Evolutionary conservation across 2,329 filamentous ascomycete genomes (phyloP).

Genomic region (Chaetomium sp.): DNA sequence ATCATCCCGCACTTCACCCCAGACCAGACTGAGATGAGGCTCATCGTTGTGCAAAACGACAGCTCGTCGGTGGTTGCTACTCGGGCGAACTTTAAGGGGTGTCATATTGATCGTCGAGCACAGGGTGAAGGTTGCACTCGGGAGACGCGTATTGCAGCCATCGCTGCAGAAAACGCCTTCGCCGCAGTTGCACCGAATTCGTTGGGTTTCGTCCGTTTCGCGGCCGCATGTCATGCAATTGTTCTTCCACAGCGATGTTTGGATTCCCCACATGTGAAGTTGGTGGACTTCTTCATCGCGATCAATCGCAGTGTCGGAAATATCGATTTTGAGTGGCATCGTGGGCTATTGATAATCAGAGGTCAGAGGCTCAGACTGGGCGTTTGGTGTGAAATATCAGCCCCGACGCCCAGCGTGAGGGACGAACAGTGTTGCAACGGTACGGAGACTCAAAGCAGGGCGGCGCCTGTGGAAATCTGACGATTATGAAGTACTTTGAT

Average conservation of each 20-base stretch:
- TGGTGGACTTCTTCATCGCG: not conserved
- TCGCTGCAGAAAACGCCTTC: not conserved
- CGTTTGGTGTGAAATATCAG: too few relatives aligned
- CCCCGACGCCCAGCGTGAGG: too few relatives aligned
- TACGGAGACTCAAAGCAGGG: too few relatives aligned
- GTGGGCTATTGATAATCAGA: not conserved
- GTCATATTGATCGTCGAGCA: not conserved
- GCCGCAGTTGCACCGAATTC: not conserved
- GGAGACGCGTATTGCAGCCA: not conserved
- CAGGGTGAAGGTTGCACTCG: too few relatives aligned
- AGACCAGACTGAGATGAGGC: not conserved
- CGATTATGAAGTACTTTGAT: too few relatives aligned
- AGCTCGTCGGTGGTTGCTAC: conserved; percentile 6
- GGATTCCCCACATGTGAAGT: conserved; percentile 3
- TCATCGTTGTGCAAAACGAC: not conserved
- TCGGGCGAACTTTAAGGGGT: not conserved
- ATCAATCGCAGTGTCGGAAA: conserved; percentile 6
- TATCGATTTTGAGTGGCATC: conserved; percentile 6
- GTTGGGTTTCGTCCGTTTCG: not conserved
- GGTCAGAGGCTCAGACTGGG: too few relatives aligned
- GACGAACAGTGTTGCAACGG: too few relatives aligned
- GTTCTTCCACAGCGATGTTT: not conserved
- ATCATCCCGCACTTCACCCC: conserved; percentile 4
- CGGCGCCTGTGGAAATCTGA: too few relatives aligned
- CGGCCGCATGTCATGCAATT: not conserved